Base-by-base conservation (phyloP, 2,329 filamentous ascomycete genomes). In the Verruconis gallopava region DNA sequence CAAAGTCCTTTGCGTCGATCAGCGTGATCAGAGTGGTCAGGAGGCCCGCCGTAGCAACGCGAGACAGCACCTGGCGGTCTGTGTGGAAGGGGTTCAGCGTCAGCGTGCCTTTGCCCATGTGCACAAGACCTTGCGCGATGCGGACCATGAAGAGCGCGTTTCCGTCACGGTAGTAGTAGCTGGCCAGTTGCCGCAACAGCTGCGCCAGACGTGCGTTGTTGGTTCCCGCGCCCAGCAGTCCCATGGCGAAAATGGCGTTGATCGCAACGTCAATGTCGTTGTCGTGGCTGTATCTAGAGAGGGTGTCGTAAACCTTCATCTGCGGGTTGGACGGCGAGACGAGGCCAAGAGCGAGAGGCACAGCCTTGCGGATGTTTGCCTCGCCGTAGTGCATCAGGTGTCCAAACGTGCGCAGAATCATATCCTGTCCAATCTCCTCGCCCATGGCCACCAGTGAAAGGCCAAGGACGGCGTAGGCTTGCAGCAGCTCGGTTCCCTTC, bases 361-460 rank as follows among this genome's bases (percentile, higher is more conserved):
- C 91, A 15, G 88, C 89, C 57, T 91, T 91, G 48, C 91, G 82
- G 53, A 98, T 98, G 59, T 98, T 96, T 57, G 88, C 74, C 61
- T 95, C 89, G 49, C 93, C 91, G 55, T 98, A 98, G 66, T 98
- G 91, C 91, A 98, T 98, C 46, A 98, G 72, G 61, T 98, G 91
- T 38, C 88, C 91, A 54, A 98, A 96, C 57, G 95, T 91, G 45
- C 91, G 81, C 32, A 98, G 73, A 9, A 96, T 88, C 91, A 98
- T 98, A 58, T 98, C 91, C 60, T 98, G 91, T 4, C 93, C 93
- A 44, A 98, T 80, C 46, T 98, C 93, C 60, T 98, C 91, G 46
- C 91, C 91, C 91, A 98, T 98, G 13, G 89, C 81, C 44, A 98
- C 91, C 42, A 98, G 69, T 11, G 85, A 89, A 45, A 98, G 79